These are phyloP conservation scores for Rubia yunnanensis DNA, from an alignment of 257 asterid species.

Conservation along the genomic window DNA sequence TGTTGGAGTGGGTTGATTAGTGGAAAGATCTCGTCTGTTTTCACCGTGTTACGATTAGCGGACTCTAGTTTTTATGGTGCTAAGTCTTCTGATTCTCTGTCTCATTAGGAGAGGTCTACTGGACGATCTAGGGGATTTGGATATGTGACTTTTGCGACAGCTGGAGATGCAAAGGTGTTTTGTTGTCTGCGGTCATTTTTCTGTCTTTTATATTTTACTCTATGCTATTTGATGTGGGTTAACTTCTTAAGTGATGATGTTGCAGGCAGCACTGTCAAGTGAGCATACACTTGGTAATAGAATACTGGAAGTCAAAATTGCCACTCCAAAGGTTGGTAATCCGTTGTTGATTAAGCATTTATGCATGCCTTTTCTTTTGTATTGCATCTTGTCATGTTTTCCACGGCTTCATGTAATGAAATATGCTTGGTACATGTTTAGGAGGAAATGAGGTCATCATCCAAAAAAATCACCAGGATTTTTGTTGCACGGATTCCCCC, in stretches of 20 bases:
- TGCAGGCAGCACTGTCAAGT: conserved; percentile 65
- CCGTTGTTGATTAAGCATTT: neutral
- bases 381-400: too few relatives aligned
- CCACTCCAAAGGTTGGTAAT: conserved; percentile 77
- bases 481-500: conserved; percentile 92
- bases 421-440: conserved; percentile 13
- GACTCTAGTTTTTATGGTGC: neutral
- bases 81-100: conserved; percentile 2
- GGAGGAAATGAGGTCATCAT: conserved; percentile 96
- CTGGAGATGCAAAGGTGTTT: conserved; percentile 81
- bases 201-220: neutral
- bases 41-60: neutral
- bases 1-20: neutral
- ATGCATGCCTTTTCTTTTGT: too few relatives aligned
- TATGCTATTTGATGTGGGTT: neutral
- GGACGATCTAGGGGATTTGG: conserved; percentile 99
- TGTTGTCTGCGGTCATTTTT: conserved; percentile 2
- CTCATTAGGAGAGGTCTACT: conserved; percentile 69
- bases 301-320: conserved; percentile 91
- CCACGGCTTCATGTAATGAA: neutral
- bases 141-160: conserved; percentile 74
- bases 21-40: neutral
- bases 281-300: conserved; percentile 85
- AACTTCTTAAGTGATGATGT: conserved; percentile 14
- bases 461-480: conserved; percentile 88